Evolutionary conservation across 169 alveolate genomes (phyloP).

Genomic region (Babesia bovis): DNA sequence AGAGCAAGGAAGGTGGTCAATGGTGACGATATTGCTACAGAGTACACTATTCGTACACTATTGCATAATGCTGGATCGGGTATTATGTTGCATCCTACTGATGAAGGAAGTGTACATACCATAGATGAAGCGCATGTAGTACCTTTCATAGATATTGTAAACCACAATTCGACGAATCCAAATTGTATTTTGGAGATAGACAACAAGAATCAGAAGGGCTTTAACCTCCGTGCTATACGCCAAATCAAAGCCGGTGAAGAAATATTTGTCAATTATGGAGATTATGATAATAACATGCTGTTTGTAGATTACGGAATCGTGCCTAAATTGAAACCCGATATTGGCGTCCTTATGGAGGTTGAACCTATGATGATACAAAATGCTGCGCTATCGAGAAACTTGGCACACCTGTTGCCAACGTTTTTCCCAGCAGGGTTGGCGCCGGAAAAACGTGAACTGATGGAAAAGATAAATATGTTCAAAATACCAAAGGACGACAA

Average conservation of each 20-base stretch:
- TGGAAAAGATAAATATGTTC: conserved; percentile 33
- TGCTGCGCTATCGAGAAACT: conserved; percentile 42
- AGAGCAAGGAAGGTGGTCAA: not conserved
- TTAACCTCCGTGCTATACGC: conserved; percentile 2
- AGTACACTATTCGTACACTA: conserved; percentile 15
- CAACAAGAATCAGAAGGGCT: not conserved
- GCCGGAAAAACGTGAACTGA: conserved; percentile 38
- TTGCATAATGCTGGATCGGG: conserved; percentile 26
- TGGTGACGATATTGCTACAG: conserved; percentile 1
- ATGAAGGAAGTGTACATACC: not conserved
- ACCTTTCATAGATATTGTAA: conserved; percentile 45
- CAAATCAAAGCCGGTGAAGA: conserved; percentile 41
- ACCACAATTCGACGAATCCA: conserved; percentile 36
- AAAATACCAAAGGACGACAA: conserved; percentile 39
- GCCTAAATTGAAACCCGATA: conserved; percentile 11
- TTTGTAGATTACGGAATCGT: conserved; percentile 63
- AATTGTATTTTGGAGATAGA: conserved; percentile 28
- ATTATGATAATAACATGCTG: conserved; percentile 30
- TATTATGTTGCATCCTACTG: not conserved
- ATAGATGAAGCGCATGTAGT: conserved; percentile 33
- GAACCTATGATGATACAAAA: conserved; percentile 26
- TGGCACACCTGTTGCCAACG: conserved; percentile 28
- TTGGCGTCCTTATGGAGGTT: conserved; percentile 46
- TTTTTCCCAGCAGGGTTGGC: conserved; percentile 61
- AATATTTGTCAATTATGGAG: conserved; percentile 52